Conservation (phyloP, 2,329 filamentous ascomycete genomes). For the Aspergillus tamarii region DNA sequence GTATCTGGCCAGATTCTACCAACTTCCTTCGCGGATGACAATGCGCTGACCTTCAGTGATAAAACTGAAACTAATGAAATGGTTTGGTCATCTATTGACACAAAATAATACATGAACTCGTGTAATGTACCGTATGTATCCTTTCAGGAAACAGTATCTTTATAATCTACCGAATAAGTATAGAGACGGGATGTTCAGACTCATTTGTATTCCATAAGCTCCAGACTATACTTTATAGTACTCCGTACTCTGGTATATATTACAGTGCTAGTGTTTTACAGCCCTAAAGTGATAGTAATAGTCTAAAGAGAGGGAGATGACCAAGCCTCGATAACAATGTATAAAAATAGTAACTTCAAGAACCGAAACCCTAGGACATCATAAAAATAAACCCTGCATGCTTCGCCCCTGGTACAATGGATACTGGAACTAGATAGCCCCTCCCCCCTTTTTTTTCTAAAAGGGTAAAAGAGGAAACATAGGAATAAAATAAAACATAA, state of each 20-base stretch:
- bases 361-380: constrained; percentile 3
- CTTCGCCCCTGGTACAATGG: neutral
- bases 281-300: neutral
- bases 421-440: neutral
- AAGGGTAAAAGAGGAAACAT: neutral
- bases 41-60: too few species aligned
- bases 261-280: neutral
- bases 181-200: neutral
- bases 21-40: too few species aligned
- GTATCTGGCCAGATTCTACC: too few species aligned
- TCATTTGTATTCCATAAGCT: neutral
- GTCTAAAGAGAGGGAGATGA: neutral
- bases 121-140: too few species aligned
- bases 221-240: neutral
- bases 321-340: constrained; percentile 1
- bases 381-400: neutral
- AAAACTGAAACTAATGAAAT: too few species aligned
- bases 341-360: constrained; percentile 16
- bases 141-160: too few species aligned
- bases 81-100: too few species aligned
- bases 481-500: neutral
- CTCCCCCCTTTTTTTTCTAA: neutral
- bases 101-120: too few species aligned
- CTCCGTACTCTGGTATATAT: neutral
- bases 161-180: too few species aligned